Evolutionary conservation across 306 rosid species (phyloP).

Genomic region (Rosa lucieae): DNA sequence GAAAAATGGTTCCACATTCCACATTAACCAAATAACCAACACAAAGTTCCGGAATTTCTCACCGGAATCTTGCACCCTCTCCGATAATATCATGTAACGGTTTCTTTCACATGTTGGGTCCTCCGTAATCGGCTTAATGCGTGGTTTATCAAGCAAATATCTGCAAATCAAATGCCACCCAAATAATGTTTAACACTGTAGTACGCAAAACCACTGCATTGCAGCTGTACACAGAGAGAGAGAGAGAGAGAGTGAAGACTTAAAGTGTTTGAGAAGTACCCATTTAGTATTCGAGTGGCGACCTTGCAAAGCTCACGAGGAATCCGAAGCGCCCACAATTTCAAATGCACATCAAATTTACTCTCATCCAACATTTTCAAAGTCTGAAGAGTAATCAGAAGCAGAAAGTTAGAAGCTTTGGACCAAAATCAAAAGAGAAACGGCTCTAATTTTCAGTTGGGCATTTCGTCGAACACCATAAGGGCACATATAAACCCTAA

Average conservation of each 20-base stretch:
- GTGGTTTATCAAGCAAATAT: constrained; percentile 78
- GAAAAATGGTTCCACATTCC: neutral
- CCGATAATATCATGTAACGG: constrained; percentile 76
- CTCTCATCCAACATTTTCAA: constrained; percentile 62
- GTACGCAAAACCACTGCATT: neutral
- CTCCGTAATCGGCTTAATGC: constrained; percentile 78
- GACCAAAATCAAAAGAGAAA: neutral
- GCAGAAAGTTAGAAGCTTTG: neutral
- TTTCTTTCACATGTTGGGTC: constrained; percentile 65
- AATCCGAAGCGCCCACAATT: constrained; percentile 78
- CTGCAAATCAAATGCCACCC: constrained; percentile 33
- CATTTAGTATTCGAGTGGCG: constrained; percentile 70
- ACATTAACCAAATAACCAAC: constrained; percentile 3
- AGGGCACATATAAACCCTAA: neutral
- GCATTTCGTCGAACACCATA: neutral
- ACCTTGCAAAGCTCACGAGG: constrained; percentile 81
- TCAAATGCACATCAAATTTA: constrained; percentile 62
- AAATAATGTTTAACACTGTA: neutral
- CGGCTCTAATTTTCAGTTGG: neutral
- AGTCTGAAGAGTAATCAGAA: neutral
- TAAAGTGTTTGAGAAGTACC: constrained; percentile 39
- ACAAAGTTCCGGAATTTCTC: constrained; percentile 5
- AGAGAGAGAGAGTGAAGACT: neutral
- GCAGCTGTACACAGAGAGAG: neutral
- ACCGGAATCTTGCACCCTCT: constrained; percentile 63